Percentiles rank a stretch among this genome's conserved stretches.
These are phyloP conservation scores for Rhodomyrtus psidioides DNA, from an alignment of 441 rosid genomes.

Conservation along the genomic window DNA sequence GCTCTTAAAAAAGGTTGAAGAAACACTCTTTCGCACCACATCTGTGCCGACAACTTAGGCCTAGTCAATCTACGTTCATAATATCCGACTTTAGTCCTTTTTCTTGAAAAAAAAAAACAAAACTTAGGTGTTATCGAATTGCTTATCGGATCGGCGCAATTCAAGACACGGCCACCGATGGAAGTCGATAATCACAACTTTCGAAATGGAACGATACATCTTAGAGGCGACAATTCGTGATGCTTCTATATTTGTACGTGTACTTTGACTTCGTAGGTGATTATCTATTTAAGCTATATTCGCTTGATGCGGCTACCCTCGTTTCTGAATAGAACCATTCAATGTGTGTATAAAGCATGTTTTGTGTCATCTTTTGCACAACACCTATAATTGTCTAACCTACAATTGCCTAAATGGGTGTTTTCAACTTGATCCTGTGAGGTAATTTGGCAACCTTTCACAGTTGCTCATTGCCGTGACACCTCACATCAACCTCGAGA, in stretches of 20 bases:
- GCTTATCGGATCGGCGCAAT: background rate
- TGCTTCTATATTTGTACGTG: background rate
- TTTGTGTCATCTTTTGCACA: background rate
- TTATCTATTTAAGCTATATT: background rate
- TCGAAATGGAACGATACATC: background rate
- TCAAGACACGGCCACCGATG: accelerated
- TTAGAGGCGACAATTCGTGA: accelerated
- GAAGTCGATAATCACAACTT: background rate
- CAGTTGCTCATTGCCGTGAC: background rate
- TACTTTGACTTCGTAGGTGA: background rate
- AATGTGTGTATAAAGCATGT: background rate
- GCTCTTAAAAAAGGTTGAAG: background rate
- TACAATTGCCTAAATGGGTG: background rate
- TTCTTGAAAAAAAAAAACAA: background rate
- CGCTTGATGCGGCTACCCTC: background rate
- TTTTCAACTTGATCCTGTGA: background rate
- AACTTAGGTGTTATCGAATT: background rate
- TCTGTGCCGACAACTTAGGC: background rate
- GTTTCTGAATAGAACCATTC: background rate
- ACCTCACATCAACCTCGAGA: background rate
- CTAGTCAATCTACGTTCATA: background rate
- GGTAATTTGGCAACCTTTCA: background rate
- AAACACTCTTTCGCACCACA: background rate
- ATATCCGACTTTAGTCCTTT: background rate
- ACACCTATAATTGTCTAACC: background rate